Conservation (phyloP, 1,139 yeast genomes). For the Hansenula lynferdii region DNA sequence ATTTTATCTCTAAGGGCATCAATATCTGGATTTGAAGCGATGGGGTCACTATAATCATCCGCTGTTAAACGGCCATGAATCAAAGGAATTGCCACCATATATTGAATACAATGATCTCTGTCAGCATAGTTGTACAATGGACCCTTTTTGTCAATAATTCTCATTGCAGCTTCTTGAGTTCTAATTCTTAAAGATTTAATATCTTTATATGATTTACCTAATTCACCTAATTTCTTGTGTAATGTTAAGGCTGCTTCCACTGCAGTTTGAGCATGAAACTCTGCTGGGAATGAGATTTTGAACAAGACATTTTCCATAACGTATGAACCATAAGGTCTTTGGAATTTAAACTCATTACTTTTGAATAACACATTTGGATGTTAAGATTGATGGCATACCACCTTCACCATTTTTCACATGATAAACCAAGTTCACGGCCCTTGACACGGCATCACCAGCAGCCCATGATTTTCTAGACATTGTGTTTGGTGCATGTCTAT, state of each 20-base stretch:
- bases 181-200: constrained; percentile 44
- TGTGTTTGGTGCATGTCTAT: constrained; percentile 60
- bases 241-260: constrained; percentile 51
- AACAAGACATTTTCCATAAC: constrained; percentile 61
- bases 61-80: constrained; percentile 51
- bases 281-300: constrained; percentile 62
- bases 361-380: constrained; percentile 51
- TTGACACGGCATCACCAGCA: constrained; percentile 58
- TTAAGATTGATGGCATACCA: constrained; percentile 53
- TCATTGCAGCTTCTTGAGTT: constrained; percentile 57
- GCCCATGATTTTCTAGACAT: constrained; percentile 64
- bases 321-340: constrained; percentile 47
- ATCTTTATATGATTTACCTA: constrained; percentile 42
- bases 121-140: constrained; percentile 59
- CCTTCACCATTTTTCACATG: constrained; percentile 48
- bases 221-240: constrained; percentile 30
- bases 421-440: constrained; percentile 52
- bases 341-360: constrained; percentile 48
- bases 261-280: constrained; percentile 66
- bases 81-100: constrained; percentile 54
- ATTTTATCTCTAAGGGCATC: constrained; percentile 49
- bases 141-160: constrained; percentile 54
- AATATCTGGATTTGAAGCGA: constrained; percentile 47
- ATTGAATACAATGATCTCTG: constrained; percentile 59
- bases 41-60: constrained; percentile 47